Base-by-base conservation (phyloP, 768 basidiomycete species). In the Phylloporus scabripes region DNA sequence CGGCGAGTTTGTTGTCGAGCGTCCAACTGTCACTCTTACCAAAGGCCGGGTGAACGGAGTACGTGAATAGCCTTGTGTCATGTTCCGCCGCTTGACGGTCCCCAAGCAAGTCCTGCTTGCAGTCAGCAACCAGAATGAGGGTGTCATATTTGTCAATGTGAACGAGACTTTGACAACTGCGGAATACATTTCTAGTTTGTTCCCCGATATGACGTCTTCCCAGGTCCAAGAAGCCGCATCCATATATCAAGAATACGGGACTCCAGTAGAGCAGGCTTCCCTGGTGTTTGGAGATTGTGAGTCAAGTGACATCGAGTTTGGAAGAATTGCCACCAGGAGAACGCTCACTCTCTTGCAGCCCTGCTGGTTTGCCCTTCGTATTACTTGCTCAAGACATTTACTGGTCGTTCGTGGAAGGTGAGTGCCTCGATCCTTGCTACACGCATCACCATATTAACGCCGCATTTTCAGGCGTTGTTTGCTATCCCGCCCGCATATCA, bases 1-100 rank as follows among this genome's bases (percentile, higher is more conserved):
- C 54, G 77, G 74, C 4, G 64, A 57, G 1, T 73, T 76, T 48
- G 74, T 78, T 33, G 61, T 66, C 0, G 70, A 73, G 43, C 61
- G 73, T 14, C 74, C 77, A 6, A 73, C 65, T 0, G 48, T 67
- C 41, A 62, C 71, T 3, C 47, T 79, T 20, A 52, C 56, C 8
- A 60, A 63, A 34, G 66, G 72, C 12, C 66, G 64, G 51, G 45
- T 75, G 39, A 79, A 78, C 39, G 72, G 70, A 17, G 76, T 78
- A 53, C 14, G 71, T 18, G 32, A 11, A 1, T 9, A 3, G 4
- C 21, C 32, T 18, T 5, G 5, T 15, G 10, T 15, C 12, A 2
- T 43, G 8, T 51, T 17, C 26, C 3, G 1, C 23, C 7, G 17
- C 18, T 21, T 62, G 5, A 60, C n/a, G 5, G 34, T 24, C 23